A percentile compares a stretch with the other conserved stretches of the same genome.
These are phyloP conservation scores for Calocera viscosa DNA, from an alignment of 768 basidiomycete species.

Conservation along the genomic window DNA sequence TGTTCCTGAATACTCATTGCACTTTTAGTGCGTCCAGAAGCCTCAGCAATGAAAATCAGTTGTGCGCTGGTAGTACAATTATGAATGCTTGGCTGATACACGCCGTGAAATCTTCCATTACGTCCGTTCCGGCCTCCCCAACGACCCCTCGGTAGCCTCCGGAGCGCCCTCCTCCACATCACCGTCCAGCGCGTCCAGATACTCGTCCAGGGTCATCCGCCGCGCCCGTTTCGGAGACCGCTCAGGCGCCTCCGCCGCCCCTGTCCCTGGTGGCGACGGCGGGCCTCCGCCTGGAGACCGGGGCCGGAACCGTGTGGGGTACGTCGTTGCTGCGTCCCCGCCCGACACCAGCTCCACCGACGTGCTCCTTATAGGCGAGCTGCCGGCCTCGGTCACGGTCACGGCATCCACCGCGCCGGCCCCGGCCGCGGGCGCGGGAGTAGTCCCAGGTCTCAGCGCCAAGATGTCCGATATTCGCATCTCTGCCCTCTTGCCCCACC, in stretches of 20 bases:
- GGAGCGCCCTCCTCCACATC: conserved; percentile 1
- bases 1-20: no score
- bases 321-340: not conserved
- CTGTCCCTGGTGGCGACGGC: not conserved
- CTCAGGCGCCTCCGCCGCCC: not conserved
- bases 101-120: not conserved
- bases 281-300: not conserved
- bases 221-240: conserved; percentile 2
- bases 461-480: conserved; percentile 60
- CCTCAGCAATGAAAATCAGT: no score
- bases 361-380: not conserved
- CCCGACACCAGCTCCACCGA: conserved; percentile 4
- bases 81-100: no score
- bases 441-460: conserved; percentile 25
- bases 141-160: not conserved
- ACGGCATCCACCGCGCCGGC: not conserved
- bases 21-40: no score
- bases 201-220: not conserved
- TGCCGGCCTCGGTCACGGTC: not conserved
- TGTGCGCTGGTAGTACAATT: no score
- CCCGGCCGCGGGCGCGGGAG: not conserved
- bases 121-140: not conserved
- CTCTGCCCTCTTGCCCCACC: conserved; percentile 76
- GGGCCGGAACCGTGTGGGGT: not conserved
- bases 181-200: not conserved